Evolutionary conservation across 2,329 filamentous ascomycete species (phyloP).

Genomic region (Onygenales sp.): DNA sequence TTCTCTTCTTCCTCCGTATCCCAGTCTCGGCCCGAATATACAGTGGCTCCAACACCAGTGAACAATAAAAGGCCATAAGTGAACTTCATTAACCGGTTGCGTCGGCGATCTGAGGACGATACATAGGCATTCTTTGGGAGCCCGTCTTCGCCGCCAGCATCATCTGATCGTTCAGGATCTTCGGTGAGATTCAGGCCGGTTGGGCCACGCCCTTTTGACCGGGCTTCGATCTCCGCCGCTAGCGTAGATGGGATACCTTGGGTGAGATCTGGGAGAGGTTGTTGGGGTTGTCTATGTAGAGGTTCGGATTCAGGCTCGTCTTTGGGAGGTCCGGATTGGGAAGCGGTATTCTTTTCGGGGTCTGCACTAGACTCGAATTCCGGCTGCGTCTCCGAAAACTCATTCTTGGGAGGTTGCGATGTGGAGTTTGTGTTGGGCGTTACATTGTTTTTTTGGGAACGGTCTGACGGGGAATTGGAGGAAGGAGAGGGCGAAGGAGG

Average conservation of each 20-base stretch:
- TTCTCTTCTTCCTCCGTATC: constrained; percentile 62
- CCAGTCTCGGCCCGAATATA: constrained; percentile 84
- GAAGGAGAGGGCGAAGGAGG: constrained; percentile 11
- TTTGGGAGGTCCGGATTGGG: constrained; percentile 12
- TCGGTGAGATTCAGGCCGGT: constrained; percentile 44
- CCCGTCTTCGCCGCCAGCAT: constrained; percentile 44
- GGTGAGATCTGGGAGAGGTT: constrained; percentile 81
- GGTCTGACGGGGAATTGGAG: constrained; percentile 12
- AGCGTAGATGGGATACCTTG: constrained; percentile 89
- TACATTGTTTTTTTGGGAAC: constrained; percentile 15
- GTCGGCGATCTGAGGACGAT: constrained; percentile 78
- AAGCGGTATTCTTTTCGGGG: constrained; percentile 8
- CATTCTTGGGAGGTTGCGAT: constrained; percentile 8
- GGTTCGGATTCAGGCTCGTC: constrained; percentile 12
- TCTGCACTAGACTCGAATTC: constrained; percentile 27
- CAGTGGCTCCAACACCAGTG: constrained; percentile 47
- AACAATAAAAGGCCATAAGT: constrained; percentile 56
- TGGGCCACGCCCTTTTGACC: constrained; percentile 23
- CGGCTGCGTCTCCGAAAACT: constrained; percentile 26
- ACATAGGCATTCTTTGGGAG: constrained; percentile 74
- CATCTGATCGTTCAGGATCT: constrained; percentile 32
- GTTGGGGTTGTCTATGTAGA: constrained; percentile 36
- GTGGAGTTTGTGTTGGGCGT: constrained; percentile 7
- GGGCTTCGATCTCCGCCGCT: constrained; percentile 57
- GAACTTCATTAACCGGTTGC: constrained; percentile 65